Evolutionary conservation across 2,329 filamentous ascomycete species (phyloP), one percentile per base, ranked within the genome.

Genomic region (Microsporum canis): DNA sequence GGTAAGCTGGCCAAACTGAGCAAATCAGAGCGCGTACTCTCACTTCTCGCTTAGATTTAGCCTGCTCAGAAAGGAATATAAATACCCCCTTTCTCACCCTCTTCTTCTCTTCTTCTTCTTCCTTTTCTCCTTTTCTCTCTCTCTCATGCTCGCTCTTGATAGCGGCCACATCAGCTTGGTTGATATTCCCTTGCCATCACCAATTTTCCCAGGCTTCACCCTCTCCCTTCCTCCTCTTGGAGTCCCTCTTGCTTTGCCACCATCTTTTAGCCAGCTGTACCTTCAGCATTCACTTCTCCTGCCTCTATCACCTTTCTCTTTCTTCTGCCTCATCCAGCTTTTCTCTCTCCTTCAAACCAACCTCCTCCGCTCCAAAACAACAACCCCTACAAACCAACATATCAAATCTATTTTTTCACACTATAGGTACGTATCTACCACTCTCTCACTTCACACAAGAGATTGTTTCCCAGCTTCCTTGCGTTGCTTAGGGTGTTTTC

Each of bases 31-130:
- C 10, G 45, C 39, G 29, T 14, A 10, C 27, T 23, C 8, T 31
- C 36, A 31, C 23, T 10, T 36, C 56, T 63, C 61, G 61, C 59
- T 61, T 63, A 63, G 38, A n/a, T 29, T 29, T 58, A 60, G 59
- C 58, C 47, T 17, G 31, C 31, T 47, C 51, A 36, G 14, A 14
- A 33, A 12, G 27, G 31, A 43, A 43, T 41, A 64, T 63, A 63
- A 63, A 61, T 61, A 63, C n/a, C 56, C 59, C 43, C 43, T 41
- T 17, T 58, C 55, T 58, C 17, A 27, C 23, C 36, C 57, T 41
- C 55, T 41, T 39, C 31, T 41, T 53, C n/a, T 38, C 27, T 60
- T 27, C 56, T 45, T 29, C 45, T 55, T 60, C 29, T 38, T 57
- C 51, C n/a, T 59, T 36, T 51, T 56, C 36, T 58, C 47, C 45